These are phyloP conservation scores for Neurospora sp. DNA, from an alignment of 495 filamentous ascomycete species.

Conservation along the genomic window DNA sequence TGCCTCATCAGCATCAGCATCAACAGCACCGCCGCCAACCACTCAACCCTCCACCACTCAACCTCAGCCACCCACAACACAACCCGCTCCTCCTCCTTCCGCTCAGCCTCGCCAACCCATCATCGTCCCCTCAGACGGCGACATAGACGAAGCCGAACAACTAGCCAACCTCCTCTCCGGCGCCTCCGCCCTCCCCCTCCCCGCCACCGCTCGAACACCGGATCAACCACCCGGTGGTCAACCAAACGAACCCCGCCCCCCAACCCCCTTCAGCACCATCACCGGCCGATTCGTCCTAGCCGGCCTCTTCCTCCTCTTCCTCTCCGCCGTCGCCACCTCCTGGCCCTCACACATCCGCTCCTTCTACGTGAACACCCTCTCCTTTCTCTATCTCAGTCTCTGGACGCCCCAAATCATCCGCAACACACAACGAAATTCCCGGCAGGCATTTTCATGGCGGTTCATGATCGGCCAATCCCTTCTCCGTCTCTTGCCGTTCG, in stretches of 20 bases:
- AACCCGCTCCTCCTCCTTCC: slow-evolving; percentile 44
- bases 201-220: not conserved
- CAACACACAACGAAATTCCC: slow-evolving; percentile 83
- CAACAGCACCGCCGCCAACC: slow-evolving; percentile 5
- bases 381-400: slow-evolving; percentile 71
- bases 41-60: slow-evolving; percentile 5
- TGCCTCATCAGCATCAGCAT: slow-evolving; percentile 23
- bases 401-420: slow-evolving; percentile 88
- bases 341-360: slow-evolving; percentile 62
- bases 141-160: slow-evolving; percentile 48
- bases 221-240: not conserved
- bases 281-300: slow-evolving; percentile 69
- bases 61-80: slow-evolving; percentile 16
- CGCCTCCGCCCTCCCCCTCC: slow-evolving; percentile 15
- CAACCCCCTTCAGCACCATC: slow-evolving; percentile 54
- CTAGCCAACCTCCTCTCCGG: slow-evolving; percentile 31
- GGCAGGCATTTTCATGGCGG: slow-evolving; percentile 75
- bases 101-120: slow-evolving; percentile 46
- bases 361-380: slow-evolving; percentile 56
- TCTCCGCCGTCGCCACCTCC: slow-evolving; percentile 63
- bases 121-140: slow-evolving; percentile 78
- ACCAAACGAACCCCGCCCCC: slow-evolving; percentile 9
- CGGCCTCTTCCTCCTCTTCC: slow-evolving; percentile 57
- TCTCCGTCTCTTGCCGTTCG: slow-evolving; percentile 63
- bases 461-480: slow-evolving; percentile 78